phyloP scores from a whole-genome alignment of 2,329 filamentous ascomycete genomes.

The Clarireedia monteithiana region DNA sequence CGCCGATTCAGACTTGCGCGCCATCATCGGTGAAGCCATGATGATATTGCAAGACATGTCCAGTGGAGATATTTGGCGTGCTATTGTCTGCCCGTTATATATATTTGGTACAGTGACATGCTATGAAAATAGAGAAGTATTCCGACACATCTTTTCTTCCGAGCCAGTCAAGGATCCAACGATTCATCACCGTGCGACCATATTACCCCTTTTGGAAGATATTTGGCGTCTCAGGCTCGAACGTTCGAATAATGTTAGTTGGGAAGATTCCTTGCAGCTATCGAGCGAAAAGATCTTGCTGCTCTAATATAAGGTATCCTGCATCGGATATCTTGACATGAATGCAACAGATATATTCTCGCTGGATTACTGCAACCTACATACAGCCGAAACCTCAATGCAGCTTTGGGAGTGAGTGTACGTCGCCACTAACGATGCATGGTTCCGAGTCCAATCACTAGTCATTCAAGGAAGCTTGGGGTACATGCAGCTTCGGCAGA shows the following conservation, averaged over 20 bases:
- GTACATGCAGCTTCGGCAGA: background rate
- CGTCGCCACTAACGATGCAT: too few relatives aligned
- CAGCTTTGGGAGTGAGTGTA: too few relatives aligned
- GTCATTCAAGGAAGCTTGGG: too few relatives aligned
- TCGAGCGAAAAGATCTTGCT: background rate
- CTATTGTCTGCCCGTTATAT: constrained; percentile 22
- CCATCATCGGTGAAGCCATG: constrained; percentile 16
- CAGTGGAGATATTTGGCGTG: constrained; percentile 13
- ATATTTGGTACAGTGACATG: constrained; percentile 21
- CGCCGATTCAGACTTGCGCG: constrained; percentile 6
- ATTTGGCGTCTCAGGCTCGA: constrained; percentile 17
- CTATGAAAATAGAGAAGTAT: constrained; percentile 19
- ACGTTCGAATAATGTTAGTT: background rate
- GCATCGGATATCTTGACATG: too few relatives aligned
- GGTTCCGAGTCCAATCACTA: too few relatives aligned
- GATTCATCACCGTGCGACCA: constrained; percentile 21
- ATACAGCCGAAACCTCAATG: too few relatives aligned
- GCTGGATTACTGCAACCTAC: too few relatives aligned
- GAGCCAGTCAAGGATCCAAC: constrained; percentile 20
- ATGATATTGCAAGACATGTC: constrained; percentile 16
- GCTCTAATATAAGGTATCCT: background rate
- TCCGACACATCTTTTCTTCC: constrained; percentile 20
- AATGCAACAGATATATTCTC: too few relatives aligned
- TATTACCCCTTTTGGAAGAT: constrained; percentile 23
- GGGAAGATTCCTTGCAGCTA: background rate